Conservation (phyloP, 1,284 basidiomycete genomes). For the Pascua guehoae region DNA sequence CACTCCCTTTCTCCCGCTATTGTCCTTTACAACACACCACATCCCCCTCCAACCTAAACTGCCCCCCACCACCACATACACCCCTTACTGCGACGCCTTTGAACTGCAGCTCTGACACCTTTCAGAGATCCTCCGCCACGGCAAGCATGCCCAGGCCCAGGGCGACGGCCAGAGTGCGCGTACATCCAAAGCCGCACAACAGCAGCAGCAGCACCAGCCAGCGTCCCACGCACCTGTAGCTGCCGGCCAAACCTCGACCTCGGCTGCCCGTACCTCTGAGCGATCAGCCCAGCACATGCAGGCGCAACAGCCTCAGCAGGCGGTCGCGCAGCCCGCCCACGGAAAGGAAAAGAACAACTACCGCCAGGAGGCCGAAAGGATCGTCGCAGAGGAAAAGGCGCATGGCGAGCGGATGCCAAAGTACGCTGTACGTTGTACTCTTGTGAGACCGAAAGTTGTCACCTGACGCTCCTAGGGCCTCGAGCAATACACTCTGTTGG, state of each 20-base stretch:
- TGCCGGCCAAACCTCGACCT: constrained; percentile 9
- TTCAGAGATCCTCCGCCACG: constrained; percentile 71
- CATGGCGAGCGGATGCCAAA: constrained; percentile 71
- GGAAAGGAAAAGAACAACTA: constrained; percentile 31
- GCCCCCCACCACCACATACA: not conserved
- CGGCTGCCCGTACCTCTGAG: no score
- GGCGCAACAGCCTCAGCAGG: constrained; percentile 27
- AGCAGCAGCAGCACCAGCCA: constrained; percentile 15
- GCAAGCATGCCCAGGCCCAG: constrained; percentile 56
- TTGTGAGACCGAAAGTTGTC: not conserved
- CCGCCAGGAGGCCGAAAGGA: constrained; percentile 64
- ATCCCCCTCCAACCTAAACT: not conserved
- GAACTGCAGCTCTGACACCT: not conserved
- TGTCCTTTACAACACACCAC: no score
- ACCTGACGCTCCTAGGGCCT: constrained; percentile 55
- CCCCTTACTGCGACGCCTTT: not conserved
- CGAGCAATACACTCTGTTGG: constrained; percentile 73
- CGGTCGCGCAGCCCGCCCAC: not conserved
- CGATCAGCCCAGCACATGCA: no score
- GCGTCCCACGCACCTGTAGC: not conserved
- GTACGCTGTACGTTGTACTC: constrained; percentile 55
- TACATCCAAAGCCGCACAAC: not conserved
- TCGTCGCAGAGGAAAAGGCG: constrained; percentile 73
- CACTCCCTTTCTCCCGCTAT: no score
- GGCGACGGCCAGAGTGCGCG: no score